Evolutionary conservation across 495 filamentous ascomycete genomes (phyloP), one percentile per base, ranked within the genome.

Genomic region (Tuber borchii): DNA sequence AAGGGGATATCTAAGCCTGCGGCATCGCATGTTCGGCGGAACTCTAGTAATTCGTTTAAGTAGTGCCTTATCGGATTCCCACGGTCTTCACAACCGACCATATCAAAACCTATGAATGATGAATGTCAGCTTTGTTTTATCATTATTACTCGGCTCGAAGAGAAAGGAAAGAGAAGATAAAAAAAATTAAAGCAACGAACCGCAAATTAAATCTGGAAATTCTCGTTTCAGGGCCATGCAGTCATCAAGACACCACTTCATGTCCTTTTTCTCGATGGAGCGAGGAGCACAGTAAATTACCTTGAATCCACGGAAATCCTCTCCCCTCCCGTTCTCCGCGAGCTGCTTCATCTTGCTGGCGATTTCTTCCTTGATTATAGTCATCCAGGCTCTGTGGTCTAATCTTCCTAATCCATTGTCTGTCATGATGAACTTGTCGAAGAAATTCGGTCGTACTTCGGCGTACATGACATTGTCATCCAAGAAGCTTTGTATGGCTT

Each of bases 1-100:
- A 96, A 95, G 8, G 94, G 94, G n/a, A 97, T 91, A 39, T 94
- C 89, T 45, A 96, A 87, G 14, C 87, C 90, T 82, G 92, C 90
- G 79, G 92, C 88, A 20, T 89, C 87, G 82, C 93, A 97, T 70
- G 88, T 88, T 80, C 94, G 94, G 61, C 90, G 90, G 86, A 97
- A 97, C 92, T 92, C 97, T 80, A 97, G 93, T 0, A 97, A 85
- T 73, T 95, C 88, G 0, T 93, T 93, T 0, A 93, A 87, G 4
- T 95, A 85, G 80, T 94, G 91, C 40, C 86, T 87, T 6, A 97
- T 88, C 2, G 93, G 86, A 46, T 92, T 86, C 6, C 93, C 93
- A 6, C 84, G 77, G 79, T 94, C 90, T 85, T 97, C 94, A 83
- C 92, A 90, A 0, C 92, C 93, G 20, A 95, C 93, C 31, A 95